Percentiles rank a stretch among this genome's conserved stretches.
phyloP scores from a whole-genome alignment of 164 flowering plant species.

The Magnolia changhungtana region DNA sequence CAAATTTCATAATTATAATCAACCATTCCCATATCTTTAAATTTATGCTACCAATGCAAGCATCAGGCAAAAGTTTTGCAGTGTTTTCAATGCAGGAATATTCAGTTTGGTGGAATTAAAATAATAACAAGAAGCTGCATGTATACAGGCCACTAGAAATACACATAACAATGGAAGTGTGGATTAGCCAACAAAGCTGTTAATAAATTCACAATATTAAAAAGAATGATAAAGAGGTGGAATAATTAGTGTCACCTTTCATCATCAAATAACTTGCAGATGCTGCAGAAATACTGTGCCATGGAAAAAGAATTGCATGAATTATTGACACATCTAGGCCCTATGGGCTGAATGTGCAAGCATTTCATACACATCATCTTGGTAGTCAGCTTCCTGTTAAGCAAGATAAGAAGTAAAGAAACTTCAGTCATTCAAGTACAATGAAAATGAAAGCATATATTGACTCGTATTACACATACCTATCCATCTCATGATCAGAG shows the following conservation, averaged over 20 bases:
- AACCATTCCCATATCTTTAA: no score
- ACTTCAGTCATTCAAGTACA: background rate
- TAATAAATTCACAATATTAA: background rate
- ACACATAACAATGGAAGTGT: background rate
- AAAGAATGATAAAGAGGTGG: background rate
- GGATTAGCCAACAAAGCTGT: background rate
- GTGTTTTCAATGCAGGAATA: background rate
- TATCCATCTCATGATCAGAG: conserved; percentile 65
- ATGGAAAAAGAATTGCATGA: conserved; percentile 60
- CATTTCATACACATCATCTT: conserved; percentile 98
- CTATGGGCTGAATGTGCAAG: conserved; percentile 71
- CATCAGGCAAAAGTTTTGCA: background rate
- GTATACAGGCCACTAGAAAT: background rate
- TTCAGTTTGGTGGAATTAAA: background rate
- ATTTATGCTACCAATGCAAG: no score
- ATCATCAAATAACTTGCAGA: conserved; percentile 85
- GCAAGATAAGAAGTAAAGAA: conserved; percentile 2
- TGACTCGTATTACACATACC: conserved; percentile 31
- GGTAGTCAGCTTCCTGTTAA: conserved; percentile 59
- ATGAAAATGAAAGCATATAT: background rate
- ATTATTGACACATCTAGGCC: conserved; percentile 47
- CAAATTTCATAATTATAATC: no score
- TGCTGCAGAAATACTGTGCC: conserved; percentile 79
- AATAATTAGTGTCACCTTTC: conserved; percentile 46
- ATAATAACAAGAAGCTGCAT: background rate